Evolutionary conservation across 768 basidiomycete species (phyloP).

Genomic region (Hygrocybe coccinea): DNA sequence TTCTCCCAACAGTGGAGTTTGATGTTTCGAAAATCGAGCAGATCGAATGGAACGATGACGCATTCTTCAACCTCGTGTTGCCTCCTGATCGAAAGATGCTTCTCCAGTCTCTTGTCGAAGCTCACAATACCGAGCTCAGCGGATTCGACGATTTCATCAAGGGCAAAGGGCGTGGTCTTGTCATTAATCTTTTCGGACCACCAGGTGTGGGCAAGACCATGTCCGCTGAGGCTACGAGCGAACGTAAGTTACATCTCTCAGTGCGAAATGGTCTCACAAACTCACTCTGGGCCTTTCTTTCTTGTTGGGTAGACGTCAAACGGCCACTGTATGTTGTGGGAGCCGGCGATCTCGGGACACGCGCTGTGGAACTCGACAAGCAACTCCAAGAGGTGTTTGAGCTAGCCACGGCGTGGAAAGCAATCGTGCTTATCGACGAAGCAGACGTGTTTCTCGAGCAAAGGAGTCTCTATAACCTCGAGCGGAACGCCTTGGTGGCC

Average conservation of each 20-base stretch:
- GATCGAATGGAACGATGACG: conserved; percentile 53
- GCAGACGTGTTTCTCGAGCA: conserved; percentile 72
- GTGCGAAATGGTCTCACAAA: too few relatives aligned
- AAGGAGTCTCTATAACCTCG: conserved; percentile 55
- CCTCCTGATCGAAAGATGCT: conserved; percentile 48
- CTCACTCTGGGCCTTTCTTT: too few relatives aligned
- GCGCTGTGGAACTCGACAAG: conserved; percentile 38
- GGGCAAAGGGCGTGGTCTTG: conserved; percentile 53
- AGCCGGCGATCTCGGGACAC: conserved; percentile 36
- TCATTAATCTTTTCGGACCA: conserved; percentile 29
- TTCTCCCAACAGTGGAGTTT: conserved; percentile 69
- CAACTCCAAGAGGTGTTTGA: conserved; percentile 44
- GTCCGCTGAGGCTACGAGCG: too few relatives aligned
- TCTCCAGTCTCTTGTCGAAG: conserved; percentile 50
- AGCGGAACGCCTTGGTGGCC: conserved; percentile 68
- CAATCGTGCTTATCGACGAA: conserved; percentile 54
- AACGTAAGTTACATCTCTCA: too few relatives aligned
- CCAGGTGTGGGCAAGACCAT: too few relatives aligned
- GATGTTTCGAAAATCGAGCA: conserved; percentile 48
- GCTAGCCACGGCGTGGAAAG: conserved; percentile 54
- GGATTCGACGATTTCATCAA: conserved; percentile 58
- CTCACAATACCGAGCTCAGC: conserved; percentile 43
- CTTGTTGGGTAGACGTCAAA: too few relatives aligned
- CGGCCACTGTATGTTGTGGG: too few relatives aligned
- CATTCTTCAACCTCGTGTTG: conserved; percentile 54